Base-by-base conservation (phyloP, 1,284 basidiomycete genomes). In the Cutaneotrichosporon sp. region DNA sequence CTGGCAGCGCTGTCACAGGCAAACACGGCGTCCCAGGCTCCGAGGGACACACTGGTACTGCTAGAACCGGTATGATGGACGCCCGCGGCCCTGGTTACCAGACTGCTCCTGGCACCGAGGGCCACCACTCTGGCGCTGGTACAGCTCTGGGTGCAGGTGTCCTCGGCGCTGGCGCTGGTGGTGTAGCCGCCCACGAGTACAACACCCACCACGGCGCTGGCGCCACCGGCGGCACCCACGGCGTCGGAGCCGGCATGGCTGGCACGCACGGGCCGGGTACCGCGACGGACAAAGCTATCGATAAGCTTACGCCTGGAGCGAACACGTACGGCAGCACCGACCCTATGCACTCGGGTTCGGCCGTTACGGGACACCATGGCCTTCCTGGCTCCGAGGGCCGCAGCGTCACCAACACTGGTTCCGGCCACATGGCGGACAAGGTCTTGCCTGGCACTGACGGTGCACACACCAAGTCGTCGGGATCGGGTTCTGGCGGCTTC, bases 101-200 rank as follows among this genome's bases (percentile, higher is more conserved):
- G 34, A 3, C 38, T 18, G 22, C 34, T 13, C 34, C 53, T 26
- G 36, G 36, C 34, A 7, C 36, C 30, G 22, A 51, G 42, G 42
- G 42, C 42, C 42, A 46, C 18, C 32, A 38, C 52, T 22, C 10
- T n/a, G 42, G 18, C 9, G 42, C 42, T 16, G 57, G 57, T 46
- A n/a, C 46, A 18, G 32, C 42, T 16, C 42, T 58, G 1, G 57
- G 57, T 6, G 42, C 57, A 21, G 57, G 30, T 9, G 57, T 46
- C 10, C 22, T 21, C 31, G 57, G 57, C 18, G 57, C 57, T 26
- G 57, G 57, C 21, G 46, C 46, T 14, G 58, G 46, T 22, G 58
- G 47, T 14, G 13, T 47, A 2, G 58, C 47, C 16, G 49, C 31
- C 3, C 58, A 52, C 49, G n/a, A 59, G 11, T 42, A 50, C 58